Base-by-base conservation (phyloP, 768 basidiomycete species). In the Favolaschia claudopus region DNA sequence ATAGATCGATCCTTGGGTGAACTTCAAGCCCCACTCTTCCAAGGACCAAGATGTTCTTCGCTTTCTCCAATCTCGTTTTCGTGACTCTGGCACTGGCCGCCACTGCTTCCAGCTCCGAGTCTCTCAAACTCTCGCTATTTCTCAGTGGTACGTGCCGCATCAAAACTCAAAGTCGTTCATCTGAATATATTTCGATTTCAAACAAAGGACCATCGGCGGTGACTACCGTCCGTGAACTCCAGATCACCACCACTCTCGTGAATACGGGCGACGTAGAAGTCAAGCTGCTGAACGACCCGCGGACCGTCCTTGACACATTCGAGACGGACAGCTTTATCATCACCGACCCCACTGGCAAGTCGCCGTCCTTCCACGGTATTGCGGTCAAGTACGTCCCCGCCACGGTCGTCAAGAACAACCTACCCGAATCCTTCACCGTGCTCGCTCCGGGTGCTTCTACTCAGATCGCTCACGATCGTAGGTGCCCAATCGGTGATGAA, bases 181-280 rank as follows among this genome's bases (percentile, higher is more conserved):
- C 12, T 34, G 31, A 49, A 48, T 19, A 17, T 55, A 19, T 17
- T 14, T 13, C 10, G 24, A 14, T 54, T 14, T 22, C 28, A n/a
- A n/a, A n/a, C 33, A 28, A 6, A 75, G 75, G 75, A 5, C 77
- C 78, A 37, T 61, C 63, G 20, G 60, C 71, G 31, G 77, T 79
- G 32, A 65, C 68, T 24, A 75, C 70, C 55, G 75, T 80, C 33
- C 64, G 76, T 55, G 77, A 77, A 64, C 64, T 81, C 28, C 74
- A 76, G 62, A 68, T 82, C 55, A 58, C 60, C 29, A 70, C 79
- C 17, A 78, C 75, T 25, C 60, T 82, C 64, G 76, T 73, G 60
- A 82, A 82, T 72, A 79, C 77, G 34, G 81, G 81, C 44, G 69
- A 77, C 50, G 76, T 78, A 66, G 74, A 77, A 29, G 60, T 82